Evolutionary conservation across 1,284 basidiomycete species (phyloP), one percentile per base, ranked within the genome.

Genomic region (Naganishia albida): DNA sequence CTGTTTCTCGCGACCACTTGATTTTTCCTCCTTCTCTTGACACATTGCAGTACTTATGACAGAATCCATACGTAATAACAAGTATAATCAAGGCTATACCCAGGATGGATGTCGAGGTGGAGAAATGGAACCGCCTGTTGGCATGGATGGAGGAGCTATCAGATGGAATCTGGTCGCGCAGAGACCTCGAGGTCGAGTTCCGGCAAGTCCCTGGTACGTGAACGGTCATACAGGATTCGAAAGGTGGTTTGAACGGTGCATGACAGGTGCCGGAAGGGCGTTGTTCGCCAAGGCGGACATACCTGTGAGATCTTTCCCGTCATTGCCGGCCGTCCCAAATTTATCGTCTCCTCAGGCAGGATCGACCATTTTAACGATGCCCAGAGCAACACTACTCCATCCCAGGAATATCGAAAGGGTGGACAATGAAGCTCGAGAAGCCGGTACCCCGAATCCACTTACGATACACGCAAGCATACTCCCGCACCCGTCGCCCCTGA

Each of bases 371-470:
- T 85, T 93, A 71, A 82, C 82, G 13, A 81, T 93, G 20, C 91
- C 91, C 7, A 81, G 84, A 1, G 77, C 77, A n/a, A 85, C 86
- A 0, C 77, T 93, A 70, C 77, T 92, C 68, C 93, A 91, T 74
- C 78, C 83, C 48, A 80, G 82, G 38, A 63, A 69, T 18, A 70
- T 64, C 16, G 46, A 60, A 18, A n/a, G 46, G 2, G 30, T 46
- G 7, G 57, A 60, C 25, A 28, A 46, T 18, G 46, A 50, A 3
- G 57, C 57, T 13, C 46, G 26, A 40, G 28, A 46, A 26, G 26
- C 20, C 16, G 48, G 48, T 1, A 7, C 7, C 1, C 46, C 48
- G 13, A 50, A 68, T 71, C 20, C 74, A 77, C 50, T 73, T 75
- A 10, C 13, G 25, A 43, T 60, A 28, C 63, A 43, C 3, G 52